phyloP scores from a whole-genome alignment of 345 rosid genomes.

The Orychophragmus violaceus region DNA sequence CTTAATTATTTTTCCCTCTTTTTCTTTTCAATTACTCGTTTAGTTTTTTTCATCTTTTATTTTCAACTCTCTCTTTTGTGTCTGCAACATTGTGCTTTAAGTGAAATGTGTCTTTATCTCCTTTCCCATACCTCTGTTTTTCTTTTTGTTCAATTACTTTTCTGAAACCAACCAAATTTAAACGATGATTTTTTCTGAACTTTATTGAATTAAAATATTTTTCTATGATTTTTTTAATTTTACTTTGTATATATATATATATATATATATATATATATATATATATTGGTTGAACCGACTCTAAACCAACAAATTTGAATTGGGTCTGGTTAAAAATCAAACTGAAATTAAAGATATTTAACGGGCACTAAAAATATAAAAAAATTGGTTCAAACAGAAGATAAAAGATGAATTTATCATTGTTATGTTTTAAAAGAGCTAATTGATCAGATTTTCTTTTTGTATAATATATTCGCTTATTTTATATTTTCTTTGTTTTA shows the following conservation, averaged over 20 bases:
- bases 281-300: no score
- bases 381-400: no score
- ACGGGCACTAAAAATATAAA: no score
- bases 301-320: no score
- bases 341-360: no score
- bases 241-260: no score
- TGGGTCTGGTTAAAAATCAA: no score
- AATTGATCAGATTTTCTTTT: background rate
- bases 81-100: conserved; percentile 34
- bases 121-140: conserved; percentile 31
- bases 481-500: no score
- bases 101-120: conserved; percentile 36
- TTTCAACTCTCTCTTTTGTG: conserved; percentile 28
- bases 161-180: conserved; percentile 19
- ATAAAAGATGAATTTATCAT: conserved; percentile 1
- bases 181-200: background rate
- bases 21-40: background rate
- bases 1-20: background rate
- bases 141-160: conserved; percentile 27
- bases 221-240: no score
- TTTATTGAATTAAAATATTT: no score
- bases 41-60: background rate
- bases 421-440: background rate
- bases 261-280: no score
- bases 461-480: background rate